A percentile compares a stretch with the other conserved stretches of the same genome.
phyloP scores from a whole-genome alignment of 148 eudicot genomes.

The Amaranthus hypochondriacus region DNA sequence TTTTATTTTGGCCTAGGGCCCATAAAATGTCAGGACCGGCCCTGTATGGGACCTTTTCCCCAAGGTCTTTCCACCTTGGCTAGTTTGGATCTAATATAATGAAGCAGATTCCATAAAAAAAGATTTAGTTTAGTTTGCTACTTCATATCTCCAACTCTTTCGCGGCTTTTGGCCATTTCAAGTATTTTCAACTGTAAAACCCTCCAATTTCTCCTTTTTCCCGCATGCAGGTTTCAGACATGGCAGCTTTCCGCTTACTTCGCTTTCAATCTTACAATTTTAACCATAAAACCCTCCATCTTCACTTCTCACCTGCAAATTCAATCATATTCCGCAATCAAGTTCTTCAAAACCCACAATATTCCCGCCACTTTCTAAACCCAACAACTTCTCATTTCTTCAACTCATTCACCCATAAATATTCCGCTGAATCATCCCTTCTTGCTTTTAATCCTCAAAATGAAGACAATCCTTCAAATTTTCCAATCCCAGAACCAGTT shows the following conservation, averaged over 20 bases:
- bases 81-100: no score
- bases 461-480: conserved; percentile 12
- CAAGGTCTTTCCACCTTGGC: no score
- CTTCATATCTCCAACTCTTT: not conserved
- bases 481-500: conserved; percentile 1
- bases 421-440: conserved; percentile 23
- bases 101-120: no score
- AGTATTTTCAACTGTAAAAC: conserved; percentile 7
- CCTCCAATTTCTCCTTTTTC: conserved; percentile 8
- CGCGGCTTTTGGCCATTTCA: conserved; percentile 9
- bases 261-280: conserved; percentile 29
- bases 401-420: conserved; percentile 18
- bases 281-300: not conserved
- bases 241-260: conserved; percentile 43
- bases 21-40: no score
- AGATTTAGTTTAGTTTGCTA: no score
- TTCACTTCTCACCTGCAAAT: conserved; percentile 7
- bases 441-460: not conserved
- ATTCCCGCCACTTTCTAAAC: conserved; percentile 31
- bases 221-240: conserved; percentile 44
- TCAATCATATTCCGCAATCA: not conserved
- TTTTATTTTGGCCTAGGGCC: no score
- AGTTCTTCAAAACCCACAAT: conserved; percentile 21
- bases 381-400: conserved; percentile 15
- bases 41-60: no score